These are phyloP conservation scores for Phytophthora hibernalis DNA, from an alignment of 352 stramenopile genomes.

Conservation along the genomic window DNA sequence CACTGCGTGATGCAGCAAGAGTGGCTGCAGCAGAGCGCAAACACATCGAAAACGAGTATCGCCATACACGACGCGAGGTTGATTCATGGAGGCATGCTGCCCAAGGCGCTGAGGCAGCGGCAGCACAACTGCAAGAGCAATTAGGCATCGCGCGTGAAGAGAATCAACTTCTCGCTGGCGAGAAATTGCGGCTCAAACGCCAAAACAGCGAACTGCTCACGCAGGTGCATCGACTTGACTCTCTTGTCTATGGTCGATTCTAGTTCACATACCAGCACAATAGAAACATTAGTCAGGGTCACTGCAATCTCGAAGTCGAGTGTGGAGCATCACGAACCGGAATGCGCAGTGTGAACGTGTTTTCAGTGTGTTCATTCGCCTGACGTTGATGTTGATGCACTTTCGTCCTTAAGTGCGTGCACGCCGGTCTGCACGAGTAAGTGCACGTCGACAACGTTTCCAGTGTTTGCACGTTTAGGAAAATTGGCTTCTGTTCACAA, in stretches of 20 bases:
- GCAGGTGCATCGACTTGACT: slow-evolving; percentile 79
- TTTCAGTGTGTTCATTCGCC: no score
- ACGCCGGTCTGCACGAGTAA: no score
- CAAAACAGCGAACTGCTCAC: slow-evolving; percentile 78
- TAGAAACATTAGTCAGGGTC: slow-evolving; percentile 10
- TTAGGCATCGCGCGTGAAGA: slow-evolving; percentile 71
- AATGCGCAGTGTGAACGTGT: no score
- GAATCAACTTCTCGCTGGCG: slow-evolving; percentile 61
- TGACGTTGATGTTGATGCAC: no score
- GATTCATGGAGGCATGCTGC: slow-evolving; percentile 68
- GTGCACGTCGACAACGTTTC: no score
- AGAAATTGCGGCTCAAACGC: slow-evolving; percentile 64
- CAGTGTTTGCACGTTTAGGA: no score
- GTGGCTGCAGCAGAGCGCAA: slow-evolving; percentile 62
- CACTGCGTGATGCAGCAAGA: slow-evolving; percentile 58
- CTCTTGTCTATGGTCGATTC: slow-evolving; percentile 80
- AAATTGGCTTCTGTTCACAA: no score
- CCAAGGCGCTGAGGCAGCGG: slow-evolving; percentile 48
- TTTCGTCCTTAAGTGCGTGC: no score
- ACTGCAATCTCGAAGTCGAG: no score
- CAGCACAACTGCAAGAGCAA: slow-evolving; percentile 67
- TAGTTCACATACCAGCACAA: slow-evolving; percentile 29
- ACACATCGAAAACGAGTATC: slow-evolving; percentile 56
- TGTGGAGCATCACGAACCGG: no score
- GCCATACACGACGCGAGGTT: slow-evolving; percentile 49